phyloP scores from a whole-genome alignment of 2,329 filamentous ascomycete genomes.

The Calonectria henricotiae region DNA sequence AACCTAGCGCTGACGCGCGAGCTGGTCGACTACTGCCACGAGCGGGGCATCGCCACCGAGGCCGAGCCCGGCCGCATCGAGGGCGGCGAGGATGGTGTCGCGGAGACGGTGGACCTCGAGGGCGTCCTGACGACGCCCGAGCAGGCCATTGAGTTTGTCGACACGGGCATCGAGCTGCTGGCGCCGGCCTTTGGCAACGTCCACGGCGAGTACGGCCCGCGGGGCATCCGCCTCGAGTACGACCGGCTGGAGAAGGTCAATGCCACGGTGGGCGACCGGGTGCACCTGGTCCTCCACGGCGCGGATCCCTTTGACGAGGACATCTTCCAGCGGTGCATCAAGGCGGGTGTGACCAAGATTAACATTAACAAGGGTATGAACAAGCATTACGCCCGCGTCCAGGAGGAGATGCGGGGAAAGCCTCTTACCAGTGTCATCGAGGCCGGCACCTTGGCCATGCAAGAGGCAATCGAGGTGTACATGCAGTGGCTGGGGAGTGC shows the following conservation, averaged over 20 bases:
- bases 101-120: conserved; percentile 70
- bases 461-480: conserved; percentile 66
- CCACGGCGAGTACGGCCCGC: conserved; percentile 80
- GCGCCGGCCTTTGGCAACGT: conserved; percentile 85
- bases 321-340: conserved; percentile 64
- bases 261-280: conserved; percentile 62
- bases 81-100: conserved; percentile 77
- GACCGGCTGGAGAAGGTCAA: conserved; percentile 56
- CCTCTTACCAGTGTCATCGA: conserved; percentile 67
- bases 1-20: conserved; percentile 77
- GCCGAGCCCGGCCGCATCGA: conserved; percentile 68
- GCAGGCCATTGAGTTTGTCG: conserved; percentile 80
- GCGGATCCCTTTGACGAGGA: conserved; percentile 66
- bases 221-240: conserved; percentile 61
- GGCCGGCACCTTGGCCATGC: conserved; percentile 65
- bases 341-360: conserved; percentile 64
- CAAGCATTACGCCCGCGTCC: conserved; percentile 63
- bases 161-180: conserved; percentile 81
- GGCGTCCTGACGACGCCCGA: conserved; percentile 76
- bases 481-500: conserved; percentile 65
- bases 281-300: conserved; percentile 66
- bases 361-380: conserved; percentile 71
- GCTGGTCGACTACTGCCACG: conserved; percentile 75
- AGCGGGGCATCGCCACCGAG: conserved; percentile 76
- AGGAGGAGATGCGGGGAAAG: conserved; percentile 64